phyloP scores from a whole-genome alignment of 371 early-diverging fungal genomes.

The Apophysomyces ossiformis region DNA sequence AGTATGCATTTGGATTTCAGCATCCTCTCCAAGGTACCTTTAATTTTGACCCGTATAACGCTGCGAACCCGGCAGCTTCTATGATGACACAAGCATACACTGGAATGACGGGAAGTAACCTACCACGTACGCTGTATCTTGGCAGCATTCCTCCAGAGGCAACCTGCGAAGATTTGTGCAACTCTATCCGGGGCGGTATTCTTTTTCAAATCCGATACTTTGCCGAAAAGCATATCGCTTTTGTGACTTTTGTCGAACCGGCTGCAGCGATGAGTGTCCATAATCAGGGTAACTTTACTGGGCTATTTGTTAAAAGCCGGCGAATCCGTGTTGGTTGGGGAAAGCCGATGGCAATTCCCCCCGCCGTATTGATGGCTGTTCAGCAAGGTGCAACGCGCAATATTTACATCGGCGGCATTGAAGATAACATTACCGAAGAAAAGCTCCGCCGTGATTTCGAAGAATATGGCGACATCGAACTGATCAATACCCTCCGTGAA shows the following conservation, averaged over 20 bases:
- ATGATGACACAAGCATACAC: constrained; percentile 16
- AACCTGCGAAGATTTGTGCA: constrained; percentile 81
- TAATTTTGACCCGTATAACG: constrained; percentile 22
- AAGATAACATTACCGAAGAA: constrained; percentile 64
- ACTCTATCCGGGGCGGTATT: constrained; percentile 85
- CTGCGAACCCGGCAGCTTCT: constrained; percentile 1
- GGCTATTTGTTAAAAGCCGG: constrained; percentile 69
- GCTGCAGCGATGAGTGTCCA: constrained; percentile 63
- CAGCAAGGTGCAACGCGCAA: constrained; percentile 77
- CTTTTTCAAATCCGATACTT: constrained; percentile 74
- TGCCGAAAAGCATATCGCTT: constrained; percentile 80
- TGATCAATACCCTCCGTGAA: constrained; percentile 75
- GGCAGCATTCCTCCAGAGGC: constrained; percentile 78
- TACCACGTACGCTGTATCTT: constrained; percentile 74
- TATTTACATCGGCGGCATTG: constrained; percentile 77
- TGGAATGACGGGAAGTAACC: constrained; percentile 2
- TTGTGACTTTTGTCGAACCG: constrained; percentile 84
- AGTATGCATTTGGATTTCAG: constrained; percentile 20
- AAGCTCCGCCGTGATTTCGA: constrained; percentile 70
- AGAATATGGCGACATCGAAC: constrained; percentile 80
- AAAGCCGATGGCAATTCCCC: constrained; percentile 64
- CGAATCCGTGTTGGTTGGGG: constrained; percentile 84
- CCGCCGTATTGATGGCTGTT: constrained; percentile 62
- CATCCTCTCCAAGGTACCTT: constrained; percentile 19
- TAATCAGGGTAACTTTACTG: constrained; percentile 57